Conservation (phyloP, 83 land plant species). For the Thuja plicata region DNA sequence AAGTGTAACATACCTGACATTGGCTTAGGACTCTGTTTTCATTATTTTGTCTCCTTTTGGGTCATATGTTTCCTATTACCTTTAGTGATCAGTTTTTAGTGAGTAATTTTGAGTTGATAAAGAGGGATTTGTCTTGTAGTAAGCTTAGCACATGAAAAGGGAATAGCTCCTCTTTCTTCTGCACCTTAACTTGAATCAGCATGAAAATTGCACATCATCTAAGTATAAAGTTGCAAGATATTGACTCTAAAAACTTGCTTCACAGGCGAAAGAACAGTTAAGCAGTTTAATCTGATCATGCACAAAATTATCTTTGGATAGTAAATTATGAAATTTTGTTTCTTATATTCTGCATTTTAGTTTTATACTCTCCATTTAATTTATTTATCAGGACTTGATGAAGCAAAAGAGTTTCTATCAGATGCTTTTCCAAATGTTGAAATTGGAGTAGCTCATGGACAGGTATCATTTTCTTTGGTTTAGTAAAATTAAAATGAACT, state of each 20-base stretch:
- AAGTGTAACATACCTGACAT: not conserved
- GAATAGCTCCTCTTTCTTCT: not conserved
- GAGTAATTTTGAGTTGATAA: not conserved
- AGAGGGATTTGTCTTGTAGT: not conserved
- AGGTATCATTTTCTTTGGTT: conserved; percentile 39
- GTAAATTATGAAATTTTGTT: not conserved
- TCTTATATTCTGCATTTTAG: not conserved
- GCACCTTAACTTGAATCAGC: not conserved
- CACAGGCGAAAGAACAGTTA: not conserved
- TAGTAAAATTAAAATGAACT: not conserved
- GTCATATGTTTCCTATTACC: not conserved
- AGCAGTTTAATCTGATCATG: not conserved
- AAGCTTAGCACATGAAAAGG: not conserved
- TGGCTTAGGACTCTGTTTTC: not conserved
- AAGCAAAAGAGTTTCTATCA: conserved; percentile 59
- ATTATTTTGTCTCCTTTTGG: not conserved
- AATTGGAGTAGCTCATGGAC: conserved; percentile 91
- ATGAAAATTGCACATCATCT: not conserved
- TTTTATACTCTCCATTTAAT: not conserved
- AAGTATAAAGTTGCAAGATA: not conserved
- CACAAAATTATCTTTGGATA: not conserved
- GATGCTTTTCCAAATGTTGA: conserved; percentile 65
- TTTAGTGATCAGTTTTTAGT: not conserved
- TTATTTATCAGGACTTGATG: conserved; percentile 68
- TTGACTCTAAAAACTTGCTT: not conserved